Evolutionary conservation across 176 grass and related monocot species (phyloP), one percentile per base, ranked within the genome.

Genomic region (Echinochloa phyllopogon): DNA sequence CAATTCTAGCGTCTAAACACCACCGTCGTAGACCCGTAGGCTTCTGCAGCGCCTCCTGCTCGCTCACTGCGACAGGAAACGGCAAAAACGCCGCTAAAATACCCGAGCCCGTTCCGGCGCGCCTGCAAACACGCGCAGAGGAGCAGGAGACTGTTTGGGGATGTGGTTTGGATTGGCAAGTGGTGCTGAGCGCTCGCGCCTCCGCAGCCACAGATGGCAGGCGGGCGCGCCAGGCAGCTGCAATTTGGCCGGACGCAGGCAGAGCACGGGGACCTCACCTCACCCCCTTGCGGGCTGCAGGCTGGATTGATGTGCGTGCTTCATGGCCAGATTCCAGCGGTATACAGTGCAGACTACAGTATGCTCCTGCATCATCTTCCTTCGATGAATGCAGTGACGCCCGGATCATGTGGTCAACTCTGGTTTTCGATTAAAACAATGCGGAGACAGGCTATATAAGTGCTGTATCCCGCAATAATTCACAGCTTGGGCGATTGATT

Each of bases 201-300:
- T 43, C 65, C 65, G 72, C 65, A n/a, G 62, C 59, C 66, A 72
- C 83, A 65, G 12, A 74, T 17, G 50, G 36, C 37, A 58, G 81
- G 49, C 16, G 29, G 56, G 14, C 36, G 27, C 21, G 14, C 27
- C 76, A 50, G 44, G 29, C 25, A 20, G 84, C 69, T 77, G 57
- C 40, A 50, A 59, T 49, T 38, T 57, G 48, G 76, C 69, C 69
- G 59, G 72, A 63, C 38, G 69, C 49, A 39, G 50, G 69, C 49
- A 39, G 50, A 58, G 29, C 18, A 38, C 20, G 51, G 74, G 71
- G 67, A 43, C 49, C 49, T 55, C 61, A 61, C 6, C 40, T 11
- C 65, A 52, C n/a, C 38, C 64, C 43, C 45, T 36, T 21, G 56
- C 88, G 78, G 44, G 65, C 10, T 65, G 20, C 49, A 45, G 52